phyloP scores from a whole-genome alignment of 106 monocot species.

The Apostasia shenzhenica region DNA sequence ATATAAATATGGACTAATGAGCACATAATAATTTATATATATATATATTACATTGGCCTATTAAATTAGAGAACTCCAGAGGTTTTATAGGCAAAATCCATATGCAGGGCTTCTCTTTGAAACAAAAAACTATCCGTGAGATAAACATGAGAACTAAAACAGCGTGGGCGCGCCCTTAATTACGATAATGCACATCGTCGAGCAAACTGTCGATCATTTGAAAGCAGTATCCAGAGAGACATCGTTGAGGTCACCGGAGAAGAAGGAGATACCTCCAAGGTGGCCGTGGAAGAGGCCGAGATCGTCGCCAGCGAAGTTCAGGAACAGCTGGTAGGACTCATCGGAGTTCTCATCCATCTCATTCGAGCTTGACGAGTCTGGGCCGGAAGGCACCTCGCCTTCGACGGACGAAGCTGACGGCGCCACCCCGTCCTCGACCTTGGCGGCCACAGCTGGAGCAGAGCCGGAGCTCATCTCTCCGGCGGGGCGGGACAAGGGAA shows the following conservation, averaged over 20 bases:
- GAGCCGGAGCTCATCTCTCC: neutral
- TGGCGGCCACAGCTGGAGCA: neutral
- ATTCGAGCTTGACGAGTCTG: conserved; percentile 33
- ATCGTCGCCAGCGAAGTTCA: conserved; percentile 64
- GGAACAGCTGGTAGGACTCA: conserved; percentile 61
- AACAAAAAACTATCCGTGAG: too few relatives aligned
- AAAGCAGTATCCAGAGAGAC: conserved; percentile 36
- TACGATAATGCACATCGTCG: too few relatives aligned
- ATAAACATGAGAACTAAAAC: too few relatives aligned
- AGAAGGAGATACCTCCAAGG: conserved; percentile 26
- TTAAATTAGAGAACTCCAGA: too few relatives aligned
- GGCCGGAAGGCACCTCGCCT: neutral
- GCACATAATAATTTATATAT: too few relatives aligned
- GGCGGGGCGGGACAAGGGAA: neutral
- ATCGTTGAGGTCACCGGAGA: conserved; percentile 37
- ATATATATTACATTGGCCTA: neutral
- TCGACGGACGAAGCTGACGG: conserved; percentile 3
- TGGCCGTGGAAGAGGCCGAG: conserved; percentile 32
- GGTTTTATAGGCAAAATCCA: too few relatives aligned
- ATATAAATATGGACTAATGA: too few relatives aligned
- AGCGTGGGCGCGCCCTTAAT: too few relatives aligned
- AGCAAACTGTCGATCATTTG: conserved; percentile 14
- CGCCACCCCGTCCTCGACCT: conserved; percentile 2
- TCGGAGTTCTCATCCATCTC: conserved; percentile 29
- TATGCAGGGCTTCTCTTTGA: too few relatives aligned